Conservation (phyloP, 345 rosid genomes). For the Aquilaria sinensis region DNA sequence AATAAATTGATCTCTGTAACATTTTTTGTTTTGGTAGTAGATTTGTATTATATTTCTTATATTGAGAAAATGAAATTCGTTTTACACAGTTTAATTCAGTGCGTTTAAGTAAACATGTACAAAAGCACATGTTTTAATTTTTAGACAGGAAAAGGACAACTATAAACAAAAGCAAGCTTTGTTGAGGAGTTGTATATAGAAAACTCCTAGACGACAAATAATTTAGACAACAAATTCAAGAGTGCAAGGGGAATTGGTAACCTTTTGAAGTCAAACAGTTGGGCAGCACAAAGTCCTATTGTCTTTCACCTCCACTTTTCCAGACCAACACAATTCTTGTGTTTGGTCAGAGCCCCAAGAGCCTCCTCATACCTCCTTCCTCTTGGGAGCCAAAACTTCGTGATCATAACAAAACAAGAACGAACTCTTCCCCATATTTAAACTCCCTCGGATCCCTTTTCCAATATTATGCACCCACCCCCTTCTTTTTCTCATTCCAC, state of each 20-base stretch:
- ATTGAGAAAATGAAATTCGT: no score
- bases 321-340: conserved; percentile 35
- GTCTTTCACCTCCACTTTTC: neutral
- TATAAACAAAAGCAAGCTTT: no score
- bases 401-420: conserved; percentile 16
- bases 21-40: no score
- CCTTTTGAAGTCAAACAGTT: conserved; percentile 8
- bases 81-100: no score
- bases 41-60: no score
- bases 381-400: conserved; percentile 15
- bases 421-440: conserved; percentile 13
- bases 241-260: neutral
- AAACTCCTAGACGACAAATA: no score
- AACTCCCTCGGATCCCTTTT: neutral
- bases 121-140: no score
- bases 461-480: conserved; percentile 10
- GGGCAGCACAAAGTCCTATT: neutral
- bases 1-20: no score
- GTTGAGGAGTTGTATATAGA: no score
- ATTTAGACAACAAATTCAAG: no score
- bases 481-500: conserved; percentile 2
- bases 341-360: conserved; percentile 14
- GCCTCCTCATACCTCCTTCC: conserved; percentile 24
- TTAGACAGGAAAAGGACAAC: no score
- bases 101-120: no score